Base-by-base conservation (phyloP, 1,139 yeast species). In the Yamadazyma pseudoaaseri region DNA sequence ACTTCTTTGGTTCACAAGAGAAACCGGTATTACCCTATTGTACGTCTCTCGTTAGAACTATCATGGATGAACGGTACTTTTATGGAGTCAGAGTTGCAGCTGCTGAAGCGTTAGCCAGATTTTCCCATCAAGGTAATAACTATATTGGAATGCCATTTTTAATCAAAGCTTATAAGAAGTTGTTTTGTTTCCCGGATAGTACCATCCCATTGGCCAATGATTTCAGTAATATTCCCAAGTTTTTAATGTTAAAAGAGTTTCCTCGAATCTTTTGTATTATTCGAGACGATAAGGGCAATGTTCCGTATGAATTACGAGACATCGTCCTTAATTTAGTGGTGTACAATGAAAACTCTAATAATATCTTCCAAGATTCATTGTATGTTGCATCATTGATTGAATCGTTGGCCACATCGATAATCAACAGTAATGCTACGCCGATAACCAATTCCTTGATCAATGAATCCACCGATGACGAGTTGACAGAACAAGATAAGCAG, bases 51-150 rank as follows among this genome's bases (percentile, higher is more conserved):
- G 66, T 87, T 3, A 68, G 97, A 39, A 90, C 97, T 0, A 58
- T 87, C 8, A 72, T 90, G 79, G 99, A 94, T 54, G 57, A 71
- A 9, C 65, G 97, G 30, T 94, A 94, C 55, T 92, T 79, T 50
- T 89, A 86, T 57, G 97, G 97, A 3, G 79, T 94, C 1, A 66
- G 99, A 40, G 71, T 81, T 11, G 95, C 87, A 37, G 97, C 98
- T 1, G 95, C 96, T 0, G 59, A 64, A 35, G 95, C 95, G 0
- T 65, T 92, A 30, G 83, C 90, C 0, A 70, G 63, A 16, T 72
- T 81, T 39, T 84, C 96, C 0, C 75, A 70, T 10, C 74, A 73
- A 17, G 80, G 76, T 7, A 70, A 79, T 28, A 70, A 73, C 14
- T 85, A 74, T 52, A 68, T 86, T 32, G 98, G 98, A 0, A 68